Evolutionary conservation across 1,139 yeast species (phyloP), one percentile per base, ranked within the genome.

Genomic region (Candida albicans): DNA sequence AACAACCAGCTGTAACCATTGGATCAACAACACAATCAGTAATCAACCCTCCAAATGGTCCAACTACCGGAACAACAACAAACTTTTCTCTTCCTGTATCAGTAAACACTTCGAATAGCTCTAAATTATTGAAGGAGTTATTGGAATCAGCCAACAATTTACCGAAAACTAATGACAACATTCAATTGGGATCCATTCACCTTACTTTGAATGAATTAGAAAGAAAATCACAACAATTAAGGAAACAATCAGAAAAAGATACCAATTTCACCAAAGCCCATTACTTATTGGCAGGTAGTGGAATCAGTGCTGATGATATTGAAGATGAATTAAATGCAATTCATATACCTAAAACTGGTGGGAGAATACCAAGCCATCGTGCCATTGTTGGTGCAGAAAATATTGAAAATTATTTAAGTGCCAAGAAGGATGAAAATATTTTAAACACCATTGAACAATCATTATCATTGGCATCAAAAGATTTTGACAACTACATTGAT

Each of bases 221-320:
- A 54, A 77, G 84, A 52, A 81, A 87, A 50, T 84, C 95, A 0
- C 73, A 73, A 46, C 77, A 76, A 45, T 67, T 87, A 53, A 75
- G 91, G 46, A 76, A 74, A 48, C 65, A 62, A 29, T 66, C 72
- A 33, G 72, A 66, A 9, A 61, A 57, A 25, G 64, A 63, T 29
- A 54, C 68, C 14, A 79, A 81, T 49, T 86, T 79, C 58, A 87
- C 96, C 2, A 87, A 86, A 55, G 98, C 97, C 0, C 97, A 90
- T 57, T 91, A 91, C 60, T 68, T 91, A 38, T 73, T 93, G 44
- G 96, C 97, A 2, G 87, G 95, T 0, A 86, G 95, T 58, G 97
- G 96, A 0, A 76, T 91, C 43, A 84, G 89, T 45, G 87, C 95
- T 36, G 96, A 89, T 56, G 95, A 89, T 45, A 84, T 93, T 39